Evolutionary conservation across 495 filamentous ascomycete genomes (phyloP).

Genomic region (Aspergillus kassunensis): DNA sequence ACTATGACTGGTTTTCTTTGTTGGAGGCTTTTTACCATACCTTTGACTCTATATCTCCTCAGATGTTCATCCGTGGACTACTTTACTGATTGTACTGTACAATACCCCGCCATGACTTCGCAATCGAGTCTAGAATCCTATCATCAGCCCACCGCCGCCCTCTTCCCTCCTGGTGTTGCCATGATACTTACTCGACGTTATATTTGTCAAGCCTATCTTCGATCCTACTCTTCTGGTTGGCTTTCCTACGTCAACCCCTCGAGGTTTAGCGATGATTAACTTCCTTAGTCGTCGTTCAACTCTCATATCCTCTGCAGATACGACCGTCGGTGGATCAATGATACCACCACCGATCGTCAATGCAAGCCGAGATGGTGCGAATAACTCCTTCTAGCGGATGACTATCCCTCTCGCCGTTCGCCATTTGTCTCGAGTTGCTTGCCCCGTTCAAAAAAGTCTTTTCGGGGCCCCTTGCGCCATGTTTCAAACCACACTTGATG

Average conservation of each 20-base stretch:
- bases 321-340: conserved; percentile 17
- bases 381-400: conserved; percentile 6
- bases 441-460: background rate
- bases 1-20: no score
- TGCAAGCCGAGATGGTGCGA: conserved; percentile 11
- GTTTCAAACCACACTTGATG: conserved; percentile 5
- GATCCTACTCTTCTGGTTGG: conserved; percentile 8
- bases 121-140: conserved; percentile 12
- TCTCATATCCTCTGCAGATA: conserved; percentile 11
- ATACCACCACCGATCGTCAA: conserved; percentile 20
- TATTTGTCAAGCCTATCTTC: background rate
- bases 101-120: background rate
- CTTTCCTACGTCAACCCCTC: conserved; percentile 1
- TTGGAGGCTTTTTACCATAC: no score
- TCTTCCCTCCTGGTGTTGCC: background rate
- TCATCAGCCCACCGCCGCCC: conserved; percentile 8
- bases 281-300: background rate
- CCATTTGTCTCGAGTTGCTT: conserved; percentile 11
- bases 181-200: conserved; percentile 1
- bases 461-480: background rate
- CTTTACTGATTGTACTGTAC: no score
- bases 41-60: no score
- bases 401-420: conserved; percentile 1
- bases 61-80: no score
- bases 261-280: conserved; percentile 10